phyloP scores from a whole-genome alignment of 177 flowering plant genomes.

The Vitis hybrid region DNA sequence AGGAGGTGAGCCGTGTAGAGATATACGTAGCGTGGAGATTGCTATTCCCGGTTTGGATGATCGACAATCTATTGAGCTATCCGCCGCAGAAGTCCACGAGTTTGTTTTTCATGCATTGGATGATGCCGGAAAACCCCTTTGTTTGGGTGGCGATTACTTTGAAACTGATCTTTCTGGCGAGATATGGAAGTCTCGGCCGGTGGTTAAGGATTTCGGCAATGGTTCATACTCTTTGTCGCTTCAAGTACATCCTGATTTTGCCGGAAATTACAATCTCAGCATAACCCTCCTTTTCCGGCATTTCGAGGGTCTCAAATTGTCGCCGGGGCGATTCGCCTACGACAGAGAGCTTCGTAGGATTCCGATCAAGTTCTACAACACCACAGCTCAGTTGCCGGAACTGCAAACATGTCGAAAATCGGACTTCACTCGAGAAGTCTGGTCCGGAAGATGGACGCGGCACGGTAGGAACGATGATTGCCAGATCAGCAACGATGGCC shows the following conservation, averaged over 20 bases:
- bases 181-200: slow-evolving; percentile 86
- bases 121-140: slow-evolving; percentile 49
- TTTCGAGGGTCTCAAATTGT: slow-evolving; percentile 72
- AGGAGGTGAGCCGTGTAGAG: slow-evolving; percentile 69
- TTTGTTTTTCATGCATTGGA: slow-evolving; percentile 66
- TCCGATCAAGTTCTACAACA: slow-evolving; percentile 38
- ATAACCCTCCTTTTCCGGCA: slow-evolving; percentile 73
- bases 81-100: slow-evolving; percentile 68
- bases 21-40: slow-evolving; percentile 50
- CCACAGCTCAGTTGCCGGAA: slow-evolving; percentile 34
- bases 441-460: slow-evolving; percentile 96
- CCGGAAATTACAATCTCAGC: slow-evolving; percentile 64
- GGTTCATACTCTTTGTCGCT: slow-evolving; percentile 71
- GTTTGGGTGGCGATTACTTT: slow-evolving; percentile 90
- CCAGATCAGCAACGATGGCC: slow-evolving; percentile 62
- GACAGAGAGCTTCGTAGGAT: slow-evolving; percentile 54
- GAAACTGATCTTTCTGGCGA: slow-evolving; percentile 86
- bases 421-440: slow-evolving; percentile 57
- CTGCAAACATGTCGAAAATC: slow-evolving; percentile 42
- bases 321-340: slow-evolving; percentile 52
- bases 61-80: slow-evolving; percentile 27
- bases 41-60: slow-evolving; percentile 55
- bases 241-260: slow-evolving; percentile 86
- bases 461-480: slow-evolving; percentile 68
- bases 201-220: slow-evolving; percentile 66